Conservation (phyloP, 139 green algal species). For the Zygnema circumcarinatum region DNA sequence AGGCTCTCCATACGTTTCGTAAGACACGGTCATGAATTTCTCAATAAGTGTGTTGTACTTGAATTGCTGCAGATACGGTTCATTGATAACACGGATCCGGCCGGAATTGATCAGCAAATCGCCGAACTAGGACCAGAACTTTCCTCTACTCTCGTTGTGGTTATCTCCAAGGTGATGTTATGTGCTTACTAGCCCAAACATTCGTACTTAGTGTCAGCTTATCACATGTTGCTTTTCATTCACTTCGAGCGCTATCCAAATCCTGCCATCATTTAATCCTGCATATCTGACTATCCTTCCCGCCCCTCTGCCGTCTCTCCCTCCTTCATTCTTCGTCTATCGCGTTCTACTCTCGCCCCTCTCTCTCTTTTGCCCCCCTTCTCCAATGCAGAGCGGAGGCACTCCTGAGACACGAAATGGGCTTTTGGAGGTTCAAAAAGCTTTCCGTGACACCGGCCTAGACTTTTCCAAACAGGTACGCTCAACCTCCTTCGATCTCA, state of each 20-base stretch:
- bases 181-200: not conserved
- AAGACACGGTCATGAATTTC: too few relatives aligned
- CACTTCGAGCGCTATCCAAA: too few relatives aligned
- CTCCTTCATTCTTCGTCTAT: not conserved
- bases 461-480: conserved; percentile 39
- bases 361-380: not conserved
- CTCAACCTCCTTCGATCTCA: too few relatives aligned
- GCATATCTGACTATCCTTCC: not conserved
- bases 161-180: conserved; percentile 51
- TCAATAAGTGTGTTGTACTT: too few relatives aligned
- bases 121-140: conserved; percentile 43
- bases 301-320: not conserved
- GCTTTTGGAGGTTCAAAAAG: conserved; percentile 44
- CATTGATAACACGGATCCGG: conserved; percentile 55
- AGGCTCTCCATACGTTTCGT: too few relatives aligned
- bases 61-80: conserved; percentile 46
- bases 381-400: conserved; percentile 12
- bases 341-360: not conserved
- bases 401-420: conserved; percentile 49
- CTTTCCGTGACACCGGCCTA: conserved; percentile 30
- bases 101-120: conserved; percentile 47
- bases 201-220: too few relatives aligned
- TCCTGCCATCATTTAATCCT: too few relatives aligned
- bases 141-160: conserved; percentile 50
- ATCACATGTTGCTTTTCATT: not conserved